Base-by-base conservation (phyloP, 176 grass and related monocot species). In the Paspalum vaginatum region DNA sequence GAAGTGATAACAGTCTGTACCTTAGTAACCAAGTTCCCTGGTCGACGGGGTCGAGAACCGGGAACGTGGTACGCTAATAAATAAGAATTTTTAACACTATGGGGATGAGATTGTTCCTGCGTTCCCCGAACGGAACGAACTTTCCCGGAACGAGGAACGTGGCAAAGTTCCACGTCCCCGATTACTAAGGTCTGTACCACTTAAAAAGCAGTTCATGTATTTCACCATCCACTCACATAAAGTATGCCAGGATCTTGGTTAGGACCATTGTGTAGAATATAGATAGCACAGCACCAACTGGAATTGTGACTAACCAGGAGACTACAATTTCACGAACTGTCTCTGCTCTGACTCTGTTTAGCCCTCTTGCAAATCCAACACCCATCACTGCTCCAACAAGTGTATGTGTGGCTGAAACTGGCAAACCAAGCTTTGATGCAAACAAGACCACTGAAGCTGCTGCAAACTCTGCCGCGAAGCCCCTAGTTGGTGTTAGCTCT, bases 321-420 rank as follows among this genome's bases (percentile, higher is more conserved):
- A 73, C 87, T 25, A 93, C 96, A 84, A 99, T 99, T 70, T 86
- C 92, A 17, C 86, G 86, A 42, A 99, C 90, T 15, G 90, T 93
- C 79, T 99, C 96, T 68, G 92, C 40, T 84, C 92, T 91, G 18
- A 99, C 88, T 59, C 84, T 89, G 10, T 93, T 95, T 41, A 99
- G 65, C 47, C 96, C 96, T 86, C 96, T 89, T 40, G 96, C 96
- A 69, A 99, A 95, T 77, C 96, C 96, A 4, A 99, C 96, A 26
- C 96, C 96, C 96, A 99, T 95, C 62, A 95, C 96, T 22, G 96
- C 92, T 3, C 96, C 96, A n/a, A 99, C 96, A 57, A 99, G 96
- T 25, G 92, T 99, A 75, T 99, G 96, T 26, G 92, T 99, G 17
- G 96, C 96, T 16, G 96, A 95, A 71, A 99, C 89, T 25, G 88